Conservation (phyloP, 2,329 filamentous ascomycete species). For the Coleophoma cylindrospora region DNA sequence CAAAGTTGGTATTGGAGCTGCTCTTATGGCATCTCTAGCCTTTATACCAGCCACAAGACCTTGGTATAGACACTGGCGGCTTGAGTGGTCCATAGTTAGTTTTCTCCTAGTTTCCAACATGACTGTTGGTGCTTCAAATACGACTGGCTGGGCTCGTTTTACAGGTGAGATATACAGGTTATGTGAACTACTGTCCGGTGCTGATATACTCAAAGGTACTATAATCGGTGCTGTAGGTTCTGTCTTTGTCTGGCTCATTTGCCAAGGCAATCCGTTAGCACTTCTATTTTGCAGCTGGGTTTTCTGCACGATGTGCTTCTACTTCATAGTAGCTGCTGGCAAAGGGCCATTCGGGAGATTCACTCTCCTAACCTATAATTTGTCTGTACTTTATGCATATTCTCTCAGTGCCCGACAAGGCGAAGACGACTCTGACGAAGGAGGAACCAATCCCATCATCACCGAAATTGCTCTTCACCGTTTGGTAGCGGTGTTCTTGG, state of each 20-base stretch:
- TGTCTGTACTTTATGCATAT: conserved; percentile 91
- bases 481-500: conserved; percentile 68
- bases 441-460: conserved; percentile 77
- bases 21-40: conserved; percentile 82
- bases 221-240: conserved; percentile 74
- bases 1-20: conserved; percentile 88
- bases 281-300: conserved; percentile 80
- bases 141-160: conserved; percentile 82
- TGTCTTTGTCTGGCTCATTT: conserved; percentile 71
- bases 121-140: conserved; percentile 95
- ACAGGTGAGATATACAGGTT: conserved; percentile 43
- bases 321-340: conserved; percentile 77
- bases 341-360: conserved; percentile 91
- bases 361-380: conserved; percentile 92
- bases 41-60: conserved; percentile 77
- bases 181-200: too few relatives aligned
- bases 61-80: conserved; percentile 81
- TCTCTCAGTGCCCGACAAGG: conserved; percentile 76
- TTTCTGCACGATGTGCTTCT: conserved; percentile 79
- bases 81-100: conserved; percentile 93
- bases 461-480: conserved; percentile 84
- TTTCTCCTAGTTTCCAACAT: conserved; percentile 99
- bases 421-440: conserved; percentile 83
- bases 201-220: conserved; percentile 39
- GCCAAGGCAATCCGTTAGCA: conserved; percentile 65